These are phyloP conservation scores for Casuarina cunninghamiana DNA, from an alignment of 306 rosid species.

Conservation along the genomic window DNA sequence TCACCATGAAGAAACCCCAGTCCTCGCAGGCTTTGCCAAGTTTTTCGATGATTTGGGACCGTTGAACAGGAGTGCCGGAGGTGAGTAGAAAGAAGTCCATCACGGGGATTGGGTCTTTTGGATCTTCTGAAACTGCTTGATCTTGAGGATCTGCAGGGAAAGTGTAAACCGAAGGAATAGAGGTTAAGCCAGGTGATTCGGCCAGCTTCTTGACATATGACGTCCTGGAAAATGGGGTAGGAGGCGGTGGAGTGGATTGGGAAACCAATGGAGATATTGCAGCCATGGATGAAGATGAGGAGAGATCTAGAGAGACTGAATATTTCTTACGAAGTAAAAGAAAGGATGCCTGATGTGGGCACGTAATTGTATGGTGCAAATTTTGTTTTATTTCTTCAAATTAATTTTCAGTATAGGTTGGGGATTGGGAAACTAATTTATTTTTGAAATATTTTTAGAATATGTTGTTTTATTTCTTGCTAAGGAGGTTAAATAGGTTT, in stretches of 20 bases:
- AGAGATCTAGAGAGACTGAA: neutral
- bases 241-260: neutral
- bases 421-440: too few species aligned
- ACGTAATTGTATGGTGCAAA: too few species aligned
- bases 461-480: too few species aligned
- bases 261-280: neutral
- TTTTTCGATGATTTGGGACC: constrained; percentile 19
- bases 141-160: constrained; percentile 27
- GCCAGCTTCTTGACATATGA: constrained; percentile 42
- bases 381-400: too few species aligned
- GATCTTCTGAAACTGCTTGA: constrained; percentile 31
- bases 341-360: too few species aligned
- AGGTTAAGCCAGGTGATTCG: constrained; percentile 30
- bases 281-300: neutral
- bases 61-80: constrained; percentile 36
- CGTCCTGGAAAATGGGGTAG: constrained; percentile 27
- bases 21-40: constrained; percentile 45
- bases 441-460: too few species aligned
- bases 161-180: constrained; percentile 41
- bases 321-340: too few species aligned
- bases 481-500: too few species aligned
- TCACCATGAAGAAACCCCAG: constrained; percentile 58
- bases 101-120: constrained; percentile 42
- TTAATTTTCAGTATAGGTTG: too few species aligned
- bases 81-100: constrained; percentile 47